Conservation (phyloP, 352 stramenopile genomes). For the Lagenidium giganteum region DNA sequence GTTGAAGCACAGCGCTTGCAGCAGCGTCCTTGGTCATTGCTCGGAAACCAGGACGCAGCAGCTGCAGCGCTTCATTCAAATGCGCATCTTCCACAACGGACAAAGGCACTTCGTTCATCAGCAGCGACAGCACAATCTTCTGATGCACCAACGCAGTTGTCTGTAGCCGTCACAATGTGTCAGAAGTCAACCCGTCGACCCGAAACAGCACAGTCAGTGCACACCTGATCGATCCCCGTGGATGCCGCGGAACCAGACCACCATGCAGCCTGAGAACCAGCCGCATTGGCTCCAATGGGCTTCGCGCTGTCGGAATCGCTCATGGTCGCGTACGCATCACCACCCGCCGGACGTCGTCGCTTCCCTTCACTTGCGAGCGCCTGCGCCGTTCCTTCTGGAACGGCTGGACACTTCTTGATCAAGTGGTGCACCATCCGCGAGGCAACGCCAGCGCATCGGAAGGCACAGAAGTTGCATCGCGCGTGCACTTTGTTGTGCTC, state of each 20-base stretch:
- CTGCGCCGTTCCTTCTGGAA: slow-evolving; percentile 18
- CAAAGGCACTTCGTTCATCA: slow-evolving; percentile 28
- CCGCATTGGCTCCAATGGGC: too few relatives aligned
- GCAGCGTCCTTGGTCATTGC: slow-evolving; percentile 10
- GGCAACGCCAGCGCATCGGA: slow-evolving; percentile 39
- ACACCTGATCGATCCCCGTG: too few relatives aligned
- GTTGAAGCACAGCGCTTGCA: slow-evolving; percentile 15
- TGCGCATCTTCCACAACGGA: slow-evolving; percentile 32
- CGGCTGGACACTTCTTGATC: slow-evolving; percentile 31
- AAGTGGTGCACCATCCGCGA: slow-evolving; percentile 44
- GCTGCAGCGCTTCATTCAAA: slow-evolving; percentile 24
- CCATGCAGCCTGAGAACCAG: too few relatives aligned
- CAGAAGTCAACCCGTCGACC: too few relatives aligned
- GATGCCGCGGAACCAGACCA: too few relatives aligned
- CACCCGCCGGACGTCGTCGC: too few relatives aligned
- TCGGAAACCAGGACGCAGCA: slow-evolving; percentile 22
- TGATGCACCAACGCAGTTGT: slow-evolving; percentile 30
- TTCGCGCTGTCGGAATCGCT: too few relatives aligned
- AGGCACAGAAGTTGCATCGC: slow-evolving; percentile 39
- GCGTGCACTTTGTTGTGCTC: slow-evolving; percentile 42
- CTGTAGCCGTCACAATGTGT: too few relatives aligned
- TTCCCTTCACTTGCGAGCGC: slow-evolving; percentile 16
- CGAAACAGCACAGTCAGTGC: too few relatives aligned
- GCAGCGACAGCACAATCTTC: slow-evolving; percentile 35
- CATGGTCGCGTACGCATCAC: too few relatives aligned